These are phyloP conservation scores for Mycosphaerella sp. DNA, from an alignment of 2,329 filamentous ascomycete species.

Conservation along the genomic window DNA sequence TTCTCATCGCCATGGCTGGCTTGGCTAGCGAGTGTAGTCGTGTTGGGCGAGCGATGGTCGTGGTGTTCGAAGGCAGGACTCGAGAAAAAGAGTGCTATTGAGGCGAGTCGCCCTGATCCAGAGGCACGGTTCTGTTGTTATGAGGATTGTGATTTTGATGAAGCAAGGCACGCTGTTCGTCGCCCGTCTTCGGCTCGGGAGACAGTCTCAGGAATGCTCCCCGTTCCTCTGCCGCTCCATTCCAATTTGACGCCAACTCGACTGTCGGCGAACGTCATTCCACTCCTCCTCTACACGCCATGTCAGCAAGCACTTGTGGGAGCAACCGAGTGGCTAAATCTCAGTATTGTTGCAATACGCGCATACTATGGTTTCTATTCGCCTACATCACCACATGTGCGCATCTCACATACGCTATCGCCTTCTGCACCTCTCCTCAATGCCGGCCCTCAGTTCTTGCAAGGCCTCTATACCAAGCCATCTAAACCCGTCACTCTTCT, in stretches of 20 bases:
- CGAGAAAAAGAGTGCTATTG: background rate
- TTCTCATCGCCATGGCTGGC: background rate
- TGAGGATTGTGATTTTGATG: background rate
- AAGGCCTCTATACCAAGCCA: constrained; percentile 55
- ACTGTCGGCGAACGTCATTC: too few species aligned
- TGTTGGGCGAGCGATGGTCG: too few species aligned
- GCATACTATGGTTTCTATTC: background rate
- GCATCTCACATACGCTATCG: background rate
- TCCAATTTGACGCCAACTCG: too few species aligned
- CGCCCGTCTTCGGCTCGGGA: background rate
- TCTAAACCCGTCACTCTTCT: constrained; percentile 27
- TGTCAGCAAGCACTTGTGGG: too few species aligned
- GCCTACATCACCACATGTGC: too few species aligned
- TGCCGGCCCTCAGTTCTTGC: constrained; percentile 48
- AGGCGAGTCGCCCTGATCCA: background rate
- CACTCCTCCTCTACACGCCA: background rate
- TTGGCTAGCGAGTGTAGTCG: background rate
- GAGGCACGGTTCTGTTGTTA: constrained; percentile 3
- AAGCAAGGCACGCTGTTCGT: background rate
- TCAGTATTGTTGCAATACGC: background rate
- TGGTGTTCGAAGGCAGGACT: background rate
- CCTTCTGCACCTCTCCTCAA: constrained; percentile 38
- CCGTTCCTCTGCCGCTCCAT: background rate
- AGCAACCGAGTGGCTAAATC: background rate
- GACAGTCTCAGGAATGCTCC: background rate